Conservation (phyloP, 176 grass and related monocot genomes). For the bread wheat (Triticum aestivum) region IWGSC_CS_RefSeq_v2.1 NC_057804.1:439867871-439868370, state of each 20-base stretch:
- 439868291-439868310: neutral
- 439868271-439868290: neutral
- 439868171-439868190: conserved; percentile 1
- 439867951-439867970: neutral
- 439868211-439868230: neutral
- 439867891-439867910: neutral
- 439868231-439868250: neutral
- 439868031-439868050: neutral
- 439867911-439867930: neutral
- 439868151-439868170: neutral
- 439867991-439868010: neutral
- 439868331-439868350: neutral
- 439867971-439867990: neutral
- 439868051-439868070: neutral
- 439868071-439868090: neutral
- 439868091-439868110: neutral
- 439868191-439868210: neutral
- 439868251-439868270: neutral
- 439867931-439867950: neutral
- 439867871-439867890: neutral
- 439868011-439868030: neutral
- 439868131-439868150: neutral
- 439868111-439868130: neutral
- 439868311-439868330: neutral
- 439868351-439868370: neutral